phyloP scores from a whole-genome alignment of 2,329 filamentous ascomycete species.

The Apiospora aurea region DNA sequence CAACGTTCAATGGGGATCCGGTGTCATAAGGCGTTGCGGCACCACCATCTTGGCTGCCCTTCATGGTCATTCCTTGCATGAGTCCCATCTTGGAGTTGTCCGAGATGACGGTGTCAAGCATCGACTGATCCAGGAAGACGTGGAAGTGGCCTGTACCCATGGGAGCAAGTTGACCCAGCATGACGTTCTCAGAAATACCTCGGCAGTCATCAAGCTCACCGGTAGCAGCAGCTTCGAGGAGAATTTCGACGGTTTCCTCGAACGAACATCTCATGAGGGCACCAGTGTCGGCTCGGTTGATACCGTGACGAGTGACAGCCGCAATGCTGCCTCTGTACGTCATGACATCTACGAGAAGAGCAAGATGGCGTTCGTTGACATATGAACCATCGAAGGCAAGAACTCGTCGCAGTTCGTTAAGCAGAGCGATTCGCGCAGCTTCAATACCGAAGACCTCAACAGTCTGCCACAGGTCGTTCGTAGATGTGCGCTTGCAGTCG shows the following conservation, averaged over 20 bases:
- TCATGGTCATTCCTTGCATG: slow-evolving; percentile 79
- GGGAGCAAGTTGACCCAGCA: slow-evolving; percentile 95
- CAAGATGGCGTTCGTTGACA: slow-evolving; percentile 97
- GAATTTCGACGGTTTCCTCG: slow-evolving; percentile 98
- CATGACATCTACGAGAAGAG: slow-evolving; percentile 96
- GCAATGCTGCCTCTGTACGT: slow-evolving; percentile 93
- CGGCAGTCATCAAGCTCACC: slow-evolving; percentile 97
- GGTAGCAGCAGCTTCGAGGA: slow-evolving; percentile 91
- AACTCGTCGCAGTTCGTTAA: slow-evolving; percentile 89
- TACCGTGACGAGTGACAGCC: slow-evolving; percentile 96
- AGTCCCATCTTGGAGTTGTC: slow-evolving; percentile 88
- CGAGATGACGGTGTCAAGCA: slow-evolving; percentile 93
- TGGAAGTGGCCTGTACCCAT: slow-evolving; percentile 98
- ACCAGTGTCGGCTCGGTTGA: slow-evolving; percentile 97
- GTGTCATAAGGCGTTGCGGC: slow-evolving; percentile 95
- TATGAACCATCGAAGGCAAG: slow-evolving; percentile 99
- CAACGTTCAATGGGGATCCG: slow-evolving; percentile 74
- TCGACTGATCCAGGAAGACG: slow-evolving; percentile 89
- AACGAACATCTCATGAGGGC: slow-evolving; percentile 99
- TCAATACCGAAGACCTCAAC: slow-evolving; percentile 97
- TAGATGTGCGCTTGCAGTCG: slow-evolving; percentile 84
- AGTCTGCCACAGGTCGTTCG: slow-evolving; percentile 95
- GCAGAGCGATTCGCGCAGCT: slow-evolving; percentile 84
- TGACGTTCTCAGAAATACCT: slow-evolving; percentile 98
- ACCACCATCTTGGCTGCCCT: slow-evolving; percentile 78